Evolutionary conservation across 805 yeast genomes (phyloP).

Genomic region (Metschnikowia corniflorae): DNA sequence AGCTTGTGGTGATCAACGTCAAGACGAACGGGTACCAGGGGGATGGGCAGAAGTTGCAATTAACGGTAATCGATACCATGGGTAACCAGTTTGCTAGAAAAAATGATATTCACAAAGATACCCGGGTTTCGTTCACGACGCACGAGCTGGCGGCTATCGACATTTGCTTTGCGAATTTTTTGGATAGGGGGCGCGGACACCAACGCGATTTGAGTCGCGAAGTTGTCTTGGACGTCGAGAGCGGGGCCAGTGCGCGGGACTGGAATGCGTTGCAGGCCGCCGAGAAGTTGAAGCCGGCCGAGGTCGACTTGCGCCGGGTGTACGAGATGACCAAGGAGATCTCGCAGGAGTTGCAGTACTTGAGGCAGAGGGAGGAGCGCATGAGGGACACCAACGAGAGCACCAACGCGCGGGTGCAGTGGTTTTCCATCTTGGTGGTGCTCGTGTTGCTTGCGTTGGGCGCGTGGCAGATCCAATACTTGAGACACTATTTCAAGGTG

Average conservation of each 20-base stretch:
- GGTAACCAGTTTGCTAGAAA: conserved; percentile 81
- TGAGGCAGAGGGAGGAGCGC: conserved; percentile 83
- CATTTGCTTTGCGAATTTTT: conserved; percentile 78
- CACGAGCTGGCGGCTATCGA: conserved; percentile 83
- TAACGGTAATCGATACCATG: conserved; percentile 66
- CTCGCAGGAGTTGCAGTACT: conserved; percentile 71
- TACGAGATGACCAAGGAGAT: conserved; percentile 86
- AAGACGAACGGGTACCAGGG: conserved; percentile 70
- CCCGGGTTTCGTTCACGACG: conserved; percentile 79
- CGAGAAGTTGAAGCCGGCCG: conserved; percentile 90
- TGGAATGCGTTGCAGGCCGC: conserved; percentile 94
- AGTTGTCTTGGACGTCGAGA: conserved; percentile 86
- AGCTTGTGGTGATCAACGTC: conserved; percentile 81
- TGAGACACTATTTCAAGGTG: conserved; percentile 87
- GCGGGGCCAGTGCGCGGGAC: conserved; percentile 96
- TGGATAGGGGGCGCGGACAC: conserved; percentile 19
- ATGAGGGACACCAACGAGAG: conserved; percentile 96
- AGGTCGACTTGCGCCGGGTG: conserved; percentile 81
- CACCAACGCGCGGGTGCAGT: conserved; percentile 88
- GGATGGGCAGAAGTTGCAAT: conserved; percentile 80
- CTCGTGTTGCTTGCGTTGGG: conserved; percentile 74
- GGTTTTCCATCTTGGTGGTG: conserved; percentile 72
- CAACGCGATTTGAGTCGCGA: conserved; percentile 51
- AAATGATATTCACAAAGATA: conserved; percentile 69
- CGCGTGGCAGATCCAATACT: conserved; percentile 87